phyloP scores from a whole-genome alignment of 2,329 filamentous ascomycete genomes.

The Fusarium falciforme region DNA sequence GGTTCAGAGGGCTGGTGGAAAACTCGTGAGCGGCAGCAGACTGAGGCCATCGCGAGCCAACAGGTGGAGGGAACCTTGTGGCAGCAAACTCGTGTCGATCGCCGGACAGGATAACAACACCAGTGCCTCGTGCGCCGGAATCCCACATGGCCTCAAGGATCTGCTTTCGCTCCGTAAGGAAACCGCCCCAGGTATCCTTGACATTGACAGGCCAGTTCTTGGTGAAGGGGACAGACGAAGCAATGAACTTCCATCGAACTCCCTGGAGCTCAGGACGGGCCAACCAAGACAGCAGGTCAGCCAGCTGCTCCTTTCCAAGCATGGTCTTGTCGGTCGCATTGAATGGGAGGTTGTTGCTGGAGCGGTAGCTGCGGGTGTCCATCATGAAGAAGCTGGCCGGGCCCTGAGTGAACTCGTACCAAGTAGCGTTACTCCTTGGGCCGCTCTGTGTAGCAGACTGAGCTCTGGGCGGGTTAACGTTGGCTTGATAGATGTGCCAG shows the following conservation, averaged over 20 bases:
- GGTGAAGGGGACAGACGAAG: slow-evolving; percentile 92
- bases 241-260: slow-evolving; percentile 93
- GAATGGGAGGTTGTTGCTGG: slow-evolving; percentile 69
- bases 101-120: slow-evolving; percentile 86
- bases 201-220: slow-evolving; percentile 96
- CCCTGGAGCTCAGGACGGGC: slow-evolving; percentile 76
- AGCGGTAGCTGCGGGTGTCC: slow-evolving; percentile 90
- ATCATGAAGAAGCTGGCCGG: slow-evolving; percentile 95
- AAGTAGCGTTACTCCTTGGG: slow-evolving; percentile 71
- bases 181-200: slow-evolving; percentile 94
- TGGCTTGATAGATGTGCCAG: slow-evolving; percentile 86
- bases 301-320: slow-evolving; percentile 82
- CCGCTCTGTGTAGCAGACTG: slow-evolving; percentile 58
- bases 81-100: slow-evolving; percentile 98
- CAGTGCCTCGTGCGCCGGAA: slow-evolving; percentile 77
- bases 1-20: slow-evolving; percentile 88
- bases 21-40: slow-evolving; percentile 85
- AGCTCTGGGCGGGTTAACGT: slow-evolving; percentile 81
- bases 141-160: slow-evolving; percentile 95
- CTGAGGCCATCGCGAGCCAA: slow-evolving; percentile 70
- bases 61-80: slow-evolving; percentile 78
- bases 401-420: slow-evolving; percentile 90
- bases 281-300: slow-evolving; percentile 83
- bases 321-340: slow-evolving; percentile 81
- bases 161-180: slow-evolving; percentile 80